These are phyloP conservation scores for Trichoderma lentiforme DNA, from an alignment of 2,329 filamentous ascomycete genomes.

Conservation along the genomic window DNA sequence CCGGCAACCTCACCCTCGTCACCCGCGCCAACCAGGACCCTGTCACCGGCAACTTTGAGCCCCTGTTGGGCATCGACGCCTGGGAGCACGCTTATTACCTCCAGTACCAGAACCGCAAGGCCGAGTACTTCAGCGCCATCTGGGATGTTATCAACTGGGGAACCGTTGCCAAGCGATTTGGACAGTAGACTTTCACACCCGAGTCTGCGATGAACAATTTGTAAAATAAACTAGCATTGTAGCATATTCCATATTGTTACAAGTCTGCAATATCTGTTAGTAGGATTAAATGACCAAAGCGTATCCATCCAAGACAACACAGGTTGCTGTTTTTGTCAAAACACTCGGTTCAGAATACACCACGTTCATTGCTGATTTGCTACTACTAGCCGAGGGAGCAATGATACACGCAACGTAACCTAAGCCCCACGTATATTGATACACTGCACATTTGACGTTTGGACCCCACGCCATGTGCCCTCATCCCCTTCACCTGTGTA, in stretches of 20 bases:
- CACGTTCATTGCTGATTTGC: neutral
- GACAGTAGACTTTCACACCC: conserved; percentile 36
- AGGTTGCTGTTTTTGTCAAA: no score
- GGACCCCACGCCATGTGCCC: neutral
- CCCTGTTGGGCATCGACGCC: conserved; percentile 84
- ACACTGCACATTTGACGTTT: neutral
- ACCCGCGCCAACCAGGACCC: conserved; percentile 87
- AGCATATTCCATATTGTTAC: neutral
- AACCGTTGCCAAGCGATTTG: conserved; percentile 74
- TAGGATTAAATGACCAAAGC: neutral
- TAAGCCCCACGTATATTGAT: neutral
- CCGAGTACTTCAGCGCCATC: conserved; percentile 88
- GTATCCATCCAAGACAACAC: neutral
- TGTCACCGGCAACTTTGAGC: conserved; percentile 76
- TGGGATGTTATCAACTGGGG: conserved; percentile 98
- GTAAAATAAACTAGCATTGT: neutral
- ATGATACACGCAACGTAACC: neutral
- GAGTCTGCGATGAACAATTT: neutral
- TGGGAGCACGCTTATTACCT: conserved; percentile 98
- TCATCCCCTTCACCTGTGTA: neutral
- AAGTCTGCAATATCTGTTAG: neutral
- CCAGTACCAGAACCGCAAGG: conserved; percentile 96
- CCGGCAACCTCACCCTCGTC: conserved; percentile 59
- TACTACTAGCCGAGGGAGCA: neutral
- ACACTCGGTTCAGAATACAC: no score